These are phyloP conservation scores for Cystobasidium pallidum DNA, from an alignment of 1,284 basidiomycete genomes.

Conservation along the genomic window DNA sequence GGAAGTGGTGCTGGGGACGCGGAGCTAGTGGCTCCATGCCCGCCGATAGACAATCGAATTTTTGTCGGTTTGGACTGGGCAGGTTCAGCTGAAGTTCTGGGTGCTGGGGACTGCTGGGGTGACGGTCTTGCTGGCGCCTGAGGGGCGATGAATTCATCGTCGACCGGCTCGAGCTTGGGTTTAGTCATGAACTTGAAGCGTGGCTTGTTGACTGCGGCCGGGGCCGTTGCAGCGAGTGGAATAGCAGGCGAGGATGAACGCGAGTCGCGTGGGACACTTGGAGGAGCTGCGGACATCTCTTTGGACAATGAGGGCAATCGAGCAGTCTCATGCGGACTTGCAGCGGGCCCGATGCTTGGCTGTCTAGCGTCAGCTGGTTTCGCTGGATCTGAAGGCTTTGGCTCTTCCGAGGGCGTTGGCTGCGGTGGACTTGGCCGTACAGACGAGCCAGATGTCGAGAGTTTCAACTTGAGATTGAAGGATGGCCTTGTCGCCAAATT, in stretches of 20 bases:
- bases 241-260: slow-evolving; percentile 37
- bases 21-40: slow-evolving; percentile 7
- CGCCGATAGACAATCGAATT: slow-evolving; percentile 35
- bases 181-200: slow-evolving; percentile 35
- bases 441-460: slow-evolving; percentile 40
- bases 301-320: not conserved
- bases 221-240: slow-evolving; percentile 18
- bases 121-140: slow-evolving; percentile 8
- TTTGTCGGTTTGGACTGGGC: slow-evolving; percentile 14
- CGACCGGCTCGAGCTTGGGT: slow-evolving; percentile 35
- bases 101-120: slow-evolving; percentile 17
- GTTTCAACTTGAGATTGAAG: slow-evolving; percentile 58
- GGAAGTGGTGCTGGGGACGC: slow-evolving; percentile 12
- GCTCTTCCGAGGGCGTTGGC: not conserved
- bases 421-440: slow-evolving; percentile 30
- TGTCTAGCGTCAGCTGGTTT: slow-evolving; percentile 13
- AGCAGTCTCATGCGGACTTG: slow-evolving; percentile 12
- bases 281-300: not conserved
- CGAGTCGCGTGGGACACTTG: slow-evolving; percentile 17
- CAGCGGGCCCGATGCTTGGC: slow-evolving; percentile 11
- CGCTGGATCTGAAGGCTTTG: not conserved
- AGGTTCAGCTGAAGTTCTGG: slow-evolving; percentile 3
- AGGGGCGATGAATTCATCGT: slow-evolving; percentile 31
- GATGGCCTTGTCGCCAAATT: slow-evolving; percentile 55
- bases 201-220: slow-evolving; percentile 25